phyloP scores from a whole-genome alignment of 805 yeast genomes.

The Candida tallmaniae region DNA sequence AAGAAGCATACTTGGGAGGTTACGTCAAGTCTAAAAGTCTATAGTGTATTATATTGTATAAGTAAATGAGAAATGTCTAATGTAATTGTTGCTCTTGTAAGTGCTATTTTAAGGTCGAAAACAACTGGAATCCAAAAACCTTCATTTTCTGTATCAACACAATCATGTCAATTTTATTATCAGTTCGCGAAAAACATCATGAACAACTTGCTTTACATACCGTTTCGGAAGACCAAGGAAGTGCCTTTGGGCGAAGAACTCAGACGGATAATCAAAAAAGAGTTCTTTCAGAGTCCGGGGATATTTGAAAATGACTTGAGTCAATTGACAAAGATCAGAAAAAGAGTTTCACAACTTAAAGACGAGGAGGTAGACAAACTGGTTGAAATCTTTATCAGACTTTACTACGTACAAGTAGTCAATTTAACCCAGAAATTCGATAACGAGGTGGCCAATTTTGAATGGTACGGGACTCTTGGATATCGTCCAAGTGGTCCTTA shows the following conservation, averaged over 20 bases:
- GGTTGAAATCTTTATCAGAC: constrained; percentile 34
- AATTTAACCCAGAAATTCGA: constrained; percentile 58
- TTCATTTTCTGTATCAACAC: too few species aligned
- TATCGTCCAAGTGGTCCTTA: constrained; percentile 48
- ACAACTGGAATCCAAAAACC: too few species aligned
- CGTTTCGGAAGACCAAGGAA: constrained; percentile 44
- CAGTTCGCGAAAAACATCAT: constrained; percentile 2
- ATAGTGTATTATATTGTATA: constrained; percentile 1
- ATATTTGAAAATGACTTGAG: constrained; percentile 26
- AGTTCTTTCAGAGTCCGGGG: constrained; percentile 37
- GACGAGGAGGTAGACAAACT: constrained; percentile 22
- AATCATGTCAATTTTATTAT: too few species aligned
- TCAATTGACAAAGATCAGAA: constrained; percentile 42
- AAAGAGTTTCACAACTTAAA: constrained; percentile 30
- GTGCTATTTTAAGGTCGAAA: too few species aligned
- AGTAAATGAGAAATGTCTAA: neutral
- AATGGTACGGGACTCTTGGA: constrained; percentile 73
- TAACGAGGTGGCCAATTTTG: constrained; percentile 51
- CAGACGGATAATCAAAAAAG: constrained; percentile 42
- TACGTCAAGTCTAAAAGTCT: neutral
- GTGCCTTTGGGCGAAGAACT: constrained; percentile 38
- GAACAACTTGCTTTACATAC: constrained; percentile 46
- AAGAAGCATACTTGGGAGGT: neutral
- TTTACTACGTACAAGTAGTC: constrained; percentile 46
- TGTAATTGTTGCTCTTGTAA: too few species aligned